These are phyloP conservation scores for Picea glauca DNA, from an alignment of 75 land plant genomes.

Conservation along the genomic window DNA sequence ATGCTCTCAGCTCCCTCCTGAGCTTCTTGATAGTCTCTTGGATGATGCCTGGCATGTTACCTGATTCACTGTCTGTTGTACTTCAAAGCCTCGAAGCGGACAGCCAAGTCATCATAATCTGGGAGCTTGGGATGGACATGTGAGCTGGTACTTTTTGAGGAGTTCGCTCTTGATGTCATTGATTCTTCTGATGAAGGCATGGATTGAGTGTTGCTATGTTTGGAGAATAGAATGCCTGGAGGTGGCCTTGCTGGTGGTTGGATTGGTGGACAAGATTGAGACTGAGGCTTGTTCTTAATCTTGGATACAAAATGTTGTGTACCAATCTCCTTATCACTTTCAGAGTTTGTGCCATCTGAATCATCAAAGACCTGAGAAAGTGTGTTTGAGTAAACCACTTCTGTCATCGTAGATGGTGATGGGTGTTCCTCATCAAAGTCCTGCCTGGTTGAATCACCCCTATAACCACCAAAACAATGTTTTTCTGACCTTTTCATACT, in stretches of 20 bases:
- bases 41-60: not conserved
- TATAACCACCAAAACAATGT: not conserved
- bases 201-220: not conserved
- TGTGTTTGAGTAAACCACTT: slow-evolving; percentile 5
- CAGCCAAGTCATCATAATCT: slow-evolving; percentile 72
- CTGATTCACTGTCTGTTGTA: slow-evolving; percentile 9
- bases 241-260: slow-evolving; percentile 2
- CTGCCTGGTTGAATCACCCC: slow-evolving; percentile 6
- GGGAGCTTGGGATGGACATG: slow-evolving; percentile 79
- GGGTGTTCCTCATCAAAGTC: slow-evolving; percentile 27
- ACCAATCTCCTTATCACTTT: slow-evolving; percentile 34
- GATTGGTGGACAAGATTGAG: not conserved
- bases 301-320: not conserved
- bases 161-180: not conserved
- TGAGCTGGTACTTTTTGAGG: not conserved
- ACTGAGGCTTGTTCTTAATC: not conserved
- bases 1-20: not conserved
- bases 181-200: not conserved
- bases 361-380: slow-evolving; percentile 52
- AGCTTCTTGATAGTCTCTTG: not conserved
- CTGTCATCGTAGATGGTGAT: slow-evolving; percentile 9
- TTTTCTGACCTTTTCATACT: slow-evolving; percentile 7
- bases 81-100: slow-evolving; percentile 82
- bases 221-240: not conserved
- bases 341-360: slow-evolving; percentile 31